Conservation (phyloP, 345 rosid genomes). For the Eucalyptus sp. region DNA sequence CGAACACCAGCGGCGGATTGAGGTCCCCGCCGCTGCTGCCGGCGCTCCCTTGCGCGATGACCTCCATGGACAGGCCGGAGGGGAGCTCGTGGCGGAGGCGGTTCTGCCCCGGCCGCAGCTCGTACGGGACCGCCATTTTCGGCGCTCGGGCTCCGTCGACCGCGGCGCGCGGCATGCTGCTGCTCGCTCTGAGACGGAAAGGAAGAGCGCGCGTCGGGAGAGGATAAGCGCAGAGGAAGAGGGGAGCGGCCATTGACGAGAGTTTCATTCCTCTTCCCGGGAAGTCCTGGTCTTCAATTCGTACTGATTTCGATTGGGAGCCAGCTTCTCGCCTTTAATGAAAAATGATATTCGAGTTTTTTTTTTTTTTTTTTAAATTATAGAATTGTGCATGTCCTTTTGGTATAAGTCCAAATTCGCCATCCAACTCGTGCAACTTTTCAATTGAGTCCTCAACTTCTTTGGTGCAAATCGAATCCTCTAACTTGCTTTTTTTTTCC, state of each 20-base stretch:
- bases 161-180: background rate
- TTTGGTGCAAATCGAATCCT: background rate
- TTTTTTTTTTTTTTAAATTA: background rate
- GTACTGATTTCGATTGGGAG: background rate
- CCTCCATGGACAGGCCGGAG: slow-evolving; percentile 77
- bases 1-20: slow-evolving; percentile 62
- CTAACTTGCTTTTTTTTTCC: background rate
- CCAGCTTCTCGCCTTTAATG: background rate
- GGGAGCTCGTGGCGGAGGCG: slow-evolving; percentile 71
- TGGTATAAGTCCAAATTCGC: background rate
- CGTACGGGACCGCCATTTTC: slow-evolving; percentile 25
- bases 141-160: slow-evolving; percentile 18
- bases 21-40: background rate
- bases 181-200: background rate
- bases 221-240: background rate
- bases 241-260: background rate
- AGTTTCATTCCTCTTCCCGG: background rate
- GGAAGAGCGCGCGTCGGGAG: background rate
- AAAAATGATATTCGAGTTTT: background rate
- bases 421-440: background rate
- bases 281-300: background rate
- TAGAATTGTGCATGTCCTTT: background rate
- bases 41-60: slow-evolving; percentile 49
- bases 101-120: slow-evolving; percentile 54
- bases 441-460: background rate